Evolutionary conservation across 805 yeast genomes (phyloP), one percentile per base, ranked within the genome.

Genomic region (Wickerhamomyces rabaulensis): DNA sequence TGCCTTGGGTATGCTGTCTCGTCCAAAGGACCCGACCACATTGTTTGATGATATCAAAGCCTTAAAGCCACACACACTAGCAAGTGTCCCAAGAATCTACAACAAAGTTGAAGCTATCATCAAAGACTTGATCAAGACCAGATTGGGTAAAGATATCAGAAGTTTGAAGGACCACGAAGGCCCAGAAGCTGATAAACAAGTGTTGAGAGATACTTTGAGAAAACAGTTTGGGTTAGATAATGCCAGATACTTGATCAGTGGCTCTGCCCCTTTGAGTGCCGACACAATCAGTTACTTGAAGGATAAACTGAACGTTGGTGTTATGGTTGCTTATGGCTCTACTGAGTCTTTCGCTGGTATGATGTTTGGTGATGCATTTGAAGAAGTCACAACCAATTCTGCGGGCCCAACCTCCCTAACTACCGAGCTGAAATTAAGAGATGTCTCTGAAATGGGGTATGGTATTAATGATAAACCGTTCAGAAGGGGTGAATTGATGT

Each of bases 251-350:
- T 47, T 72, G 29, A 54, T 71, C 17, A 65, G 72, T 26, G 87
- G 91, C 4, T 80, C 87, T 38, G 92, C 92, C 2, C 92, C 94
- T 17, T 70, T 85, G 48, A 72, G 84, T 15, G 69, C 73, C 7
- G 80, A 75, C 40, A 79, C 87, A 0, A 68, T 83, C 39, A 68
- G 69, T 51, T 84, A 81, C 60, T 63, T 85, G 52, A 76, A 76
- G 56, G 79, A 79, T 12, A 67, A 79, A 0, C 68, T 85, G 33
- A 78, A 76, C 47, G 58, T 75, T 38, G 68, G 74, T 15, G 54
- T 76, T 40, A 52, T 80, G 59, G 52, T 55, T 37, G 91, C 88
- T 8, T 85, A 84, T 63, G 91, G 91, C 2, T 68, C 79, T 40
- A 83, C 90, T 1, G 92, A 84, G 64, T 69, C 82, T 3, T 78